Base-by-base conservation (phyloP, 139 green algal genomes). In the Chlamydomonas urium region DNA sequence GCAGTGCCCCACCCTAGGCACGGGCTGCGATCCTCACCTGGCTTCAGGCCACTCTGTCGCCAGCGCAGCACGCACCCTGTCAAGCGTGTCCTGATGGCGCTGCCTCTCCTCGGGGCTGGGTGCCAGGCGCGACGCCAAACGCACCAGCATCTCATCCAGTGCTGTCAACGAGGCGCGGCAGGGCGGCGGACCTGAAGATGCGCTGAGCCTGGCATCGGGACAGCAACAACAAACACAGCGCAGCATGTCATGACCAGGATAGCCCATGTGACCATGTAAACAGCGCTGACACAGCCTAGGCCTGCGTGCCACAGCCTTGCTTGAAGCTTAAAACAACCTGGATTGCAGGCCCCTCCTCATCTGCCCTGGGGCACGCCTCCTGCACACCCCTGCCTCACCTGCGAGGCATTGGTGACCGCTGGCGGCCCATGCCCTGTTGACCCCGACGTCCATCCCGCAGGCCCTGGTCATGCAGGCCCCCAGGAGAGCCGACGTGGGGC, bases 81-180 rank as follows among this genome's bases (percentile, higher is more conserved):
- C 60, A 21, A 90, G 83, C 14, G 81, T 82, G 23, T 47, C 24
- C 37, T 73, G 33, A 62, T 87, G 80, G 38, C 62, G 65, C 29
- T 47, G 47, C 2, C 66, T 70, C 78, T 93, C 86, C 53, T 85
- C 81, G 31, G 34, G 35, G 0, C 26, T 56, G 0, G 86, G 86
- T 61, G 36, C 61, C 45, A 93, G 76, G 17, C 53, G 48, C 32
- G 67, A 56, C 24, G 72, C 80, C 57, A 94, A 72, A 34, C 69
- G 33, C 4, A 35, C 23, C 65, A 94, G 82, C 47, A 71, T 56
- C 6, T 36, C 42, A 47, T 88, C 67, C 29, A 93, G 56, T 23
- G 35, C 4, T 10, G 10, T 6, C 82, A 90, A 66, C 35, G 86
- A 70, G 0, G 48, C 56, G 28, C 75, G 60, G 8, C 36, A 26